Evolutionary conservation across 768 basidiomycete species (phyloP), one percentile per base, ranked within the genome.

Genomic region (Suillus placidus): DNA sequence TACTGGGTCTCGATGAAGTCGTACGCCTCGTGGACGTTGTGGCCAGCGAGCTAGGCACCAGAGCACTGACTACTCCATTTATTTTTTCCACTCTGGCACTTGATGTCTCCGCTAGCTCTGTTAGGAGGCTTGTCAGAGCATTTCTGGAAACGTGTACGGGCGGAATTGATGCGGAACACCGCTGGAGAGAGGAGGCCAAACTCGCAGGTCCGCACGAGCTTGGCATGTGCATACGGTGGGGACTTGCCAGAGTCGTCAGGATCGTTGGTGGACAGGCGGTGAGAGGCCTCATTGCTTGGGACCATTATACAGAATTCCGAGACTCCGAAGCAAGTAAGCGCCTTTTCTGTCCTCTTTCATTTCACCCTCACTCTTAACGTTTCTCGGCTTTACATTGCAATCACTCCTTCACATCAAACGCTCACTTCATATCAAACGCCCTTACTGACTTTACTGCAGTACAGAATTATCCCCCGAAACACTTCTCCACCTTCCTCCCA

Each of bases 161-260:
- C 68, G 78, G 63, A 64, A 75, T 64, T 10, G 80, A 80, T 14
- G 85, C 83, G 9, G 88, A 90, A 56, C 71, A 71, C 32, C 81
- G 82, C 61, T 93, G 90, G 88, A 82, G 85, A 51, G 90, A 94
- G 69, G 95, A 98, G 73, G 89, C 94, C 2, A 80, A 81, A 40
- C 93, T 97, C 72, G 92, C 94, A 0, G 89, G 88, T 6, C 90
- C 93, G 13, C 90, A 96, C 67, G 93, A 97, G 72, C 81, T 99
- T 16, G 95, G 91, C 6, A 95, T 96, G 90, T 87, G 91, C 71
- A 81, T 99, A 38, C 88, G 96, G 30, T 99, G 97, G 97, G 94
- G 90, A 38, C 84, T 99, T 6, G 91, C 89, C 3, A 81, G 95
- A 32, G 86, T 94, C 55, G 85, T 93, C 42, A 78, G 94, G 56